Evolutionary conservation across 768 basidiomycete genomes (phyloP).

Genomic region (Imleria badia): DNA sequence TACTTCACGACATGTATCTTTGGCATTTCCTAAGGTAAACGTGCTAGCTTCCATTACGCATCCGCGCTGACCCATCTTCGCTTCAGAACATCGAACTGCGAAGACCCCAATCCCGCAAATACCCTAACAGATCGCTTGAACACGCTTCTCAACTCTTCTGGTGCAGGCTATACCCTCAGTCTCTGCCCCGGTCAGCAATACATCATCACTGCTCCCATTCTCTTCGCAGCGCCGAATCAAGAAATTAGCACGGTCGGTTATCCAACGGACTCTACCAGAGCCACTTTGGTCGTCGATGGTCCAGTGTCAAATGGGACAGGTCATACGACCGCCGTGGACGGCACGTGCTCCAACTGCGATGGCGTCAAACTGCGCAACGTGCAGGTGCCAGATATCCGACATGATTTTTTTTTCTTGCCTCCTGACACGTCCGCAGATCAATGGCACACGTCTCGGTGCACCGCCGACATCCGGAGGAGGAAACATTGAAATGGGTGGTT

Average conservation of each 20-base stretch:
- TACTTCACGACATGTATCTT: slow-evolving; percentile 12
- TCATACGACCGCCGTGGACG: slow-evolving; percentile 73
- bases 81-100: slow-evolving; percentile 22
- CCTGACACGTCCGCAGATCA: slow-evolving; percentile 47
- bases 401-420: background rate
- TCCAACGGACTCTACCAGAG: slow-evolving; percentile 64
- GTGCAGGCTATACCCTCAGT: slow-evolving; percentile 60
- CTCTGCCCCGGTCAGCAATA: slow-evolving; percentile 69
- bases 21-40: slow-evolving; percentile 9
- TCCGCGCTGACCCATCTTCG: background rate
- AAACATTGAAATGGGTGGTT: slow-evolving; percentile 85
- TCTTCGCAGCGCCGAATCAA: slow-evolving; percentile 65
- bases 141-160: slow-evolving; percentile 59
- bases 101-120: slow-evolving; percentile 55
- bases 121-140: slow-evolving; percentile 67
- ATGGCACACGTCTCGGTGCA: slow-evolving; percentile 63
- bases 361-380: slow-evolving; percentile 68
- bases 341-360: slow-evolving; percentile 57
- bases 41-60: background rate
- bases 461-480: slow-evolving; percentile 59
- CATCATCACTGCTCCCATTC: slow-evolving; percentile 60
- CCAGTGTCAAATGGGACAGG: slow-evolving; percentile 59
- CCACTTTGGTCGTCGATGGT: slow-evolving; percentile 68
- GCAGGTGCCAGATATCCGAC: slow-evolving; percentile 44
- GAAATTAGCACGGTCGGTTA: slow-evolving; percentile 83